phyloP scores from a whole-genome alignment of 148 eudicot species.

The Camellia sinensis region DNA sequence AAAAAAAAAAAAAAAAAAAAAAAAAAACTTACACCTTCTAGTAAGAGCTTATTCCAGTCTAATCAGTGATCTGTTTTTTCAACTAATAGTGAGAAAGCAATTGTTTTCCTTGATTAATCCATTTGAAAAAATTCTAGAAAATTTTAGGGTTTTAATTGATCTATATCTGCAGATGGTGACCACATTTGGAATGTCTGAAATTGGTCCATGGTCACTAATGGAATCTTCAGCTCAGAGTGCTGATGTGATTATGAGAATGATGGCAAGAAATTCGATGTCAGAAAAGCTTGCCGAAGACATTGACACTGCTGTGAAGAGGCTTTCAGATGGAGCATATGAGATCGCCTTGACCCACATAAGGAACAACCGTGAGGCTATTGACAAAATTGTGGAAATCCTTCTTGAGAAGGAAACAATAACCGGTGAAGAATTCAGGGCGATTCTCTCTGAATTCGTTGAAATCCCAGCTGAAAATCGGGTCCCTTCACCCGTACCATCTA shows the following conservation, averaged over 20 bases:
- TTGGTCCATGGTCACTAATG: slow-evolving; percentile 99
- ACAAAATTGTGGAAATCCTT: slow-evolving; percentile 92
- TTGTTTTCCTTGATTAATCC: neutral
- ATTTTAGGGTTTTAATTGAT: neutral
- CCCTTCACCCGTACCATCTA: slow-evolving; percentile 36
- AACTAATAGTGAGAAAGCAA: neutral
- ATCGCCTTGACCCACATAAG: slow-evolving; percentile 79
- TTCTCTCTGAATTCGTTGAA: slow-evolving; percentile 77
- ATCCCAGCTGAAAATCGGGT: slow-evolving; percentile 88
- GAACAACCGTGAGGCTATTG: slow-evolving; percentile 95
- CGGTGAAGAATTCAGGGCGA: slow-evolving; percentile 94
- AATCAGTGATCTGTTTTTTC: neutral
- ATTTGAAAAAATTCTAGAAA: neutral
- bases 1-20: no score
- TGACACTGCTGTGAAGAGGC: slow-evolving; percentile 74
- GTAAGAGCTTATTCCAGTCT: neutral
- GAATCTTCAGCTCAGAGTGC: slow-evolving; percentile 70
- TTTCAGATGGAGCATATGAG: slow-evolving; percentile 80
- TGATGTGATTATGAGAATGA: slow-evolving; percentile 98
- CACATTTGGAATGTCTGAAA: slow-evolving; percentile 96
- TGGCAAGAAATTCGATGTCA: slow-evolving; percentile 99
- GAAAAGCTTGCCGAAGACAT: slow-evolving; percentile 97
- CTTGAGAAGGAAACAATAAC: slow-evolving; percentile 88
- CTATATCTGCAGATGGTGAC: slow-evolving; percentile 64
- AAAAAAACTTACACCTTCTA: neutral